phyloP scores from a whole-genome alignment of 345 rosid species.

The Boechera divaricarpa region DNA sequence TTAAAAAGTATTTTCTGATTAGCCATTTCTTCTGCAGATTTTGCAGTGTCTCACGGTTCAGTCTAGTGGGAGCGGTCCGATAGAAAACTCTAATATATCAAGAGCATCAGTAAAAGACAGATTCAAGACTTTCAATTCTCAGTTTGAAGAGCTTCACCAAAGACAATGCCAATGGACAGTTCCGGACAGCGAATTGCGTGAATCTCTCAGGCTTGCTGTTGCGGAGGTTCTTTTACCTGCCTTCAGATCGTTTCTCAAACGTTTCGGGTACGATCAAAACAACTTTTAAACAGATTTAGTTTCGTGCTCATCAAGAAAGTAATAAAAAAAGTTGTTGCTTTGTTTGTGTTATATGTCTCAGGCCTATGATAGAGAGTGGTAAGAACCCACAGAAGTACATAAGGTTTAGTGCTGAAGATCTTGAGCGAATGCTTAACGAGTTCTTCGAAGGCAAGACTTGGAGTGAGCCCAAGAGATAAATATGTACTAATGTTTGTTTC shows the following conservation, averaged over 20 bases:
- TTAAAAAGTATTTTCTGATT: background rate
- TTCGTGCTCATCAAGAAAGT: constrained; percentile 1
- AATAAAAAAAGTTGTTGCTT: background rate
- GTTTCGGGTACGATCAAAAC: constrained; percentile 61
- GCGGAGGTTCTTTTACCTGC: constrained; percentile 99
- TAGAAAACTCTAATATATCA: constrained; percentile 55
- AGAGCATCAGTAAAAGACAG: constrained; percentile 86
- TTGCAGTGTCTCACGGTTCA: constrained; percentile 90
- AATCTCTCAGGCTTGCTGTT: constrained; percentile 92
- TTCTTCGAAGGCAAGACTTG: constrained; percentile 92
- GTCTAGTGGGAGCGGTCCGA: constrained; percentile 50
- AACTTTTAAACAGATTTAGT: background rate
- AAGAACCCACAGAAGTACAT: constrained; percentile 86
- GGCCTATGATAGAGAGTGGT: constrained; percentile 89
- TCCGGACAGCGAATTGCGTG: constrained; percentile 93
- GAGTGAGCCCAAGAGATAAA: constrained; percentile 77
- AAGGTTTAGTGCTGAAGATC: constrained; percentile 73
- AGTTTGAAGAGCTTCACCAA: constrained; percentile 91
- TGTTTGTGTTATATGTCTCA: constrained; percentile 39
- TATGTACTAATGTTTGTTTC: constrained; percentile 13
- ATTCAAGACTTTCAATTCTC: constrained; percentile 82
- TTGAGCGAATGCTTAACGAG: constrained; percentile 89
- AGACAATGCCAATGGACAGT: constrained; percentile 98
- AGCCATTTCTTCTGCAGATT: constrained; percentile 58
- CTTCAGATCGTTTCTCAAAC: constrained; percentile 83